These are phyloP conservation scores for Yarrowia galli DNA, from an alignment of 1,139 yeast species.

Conservation along the genomic window DNA sequence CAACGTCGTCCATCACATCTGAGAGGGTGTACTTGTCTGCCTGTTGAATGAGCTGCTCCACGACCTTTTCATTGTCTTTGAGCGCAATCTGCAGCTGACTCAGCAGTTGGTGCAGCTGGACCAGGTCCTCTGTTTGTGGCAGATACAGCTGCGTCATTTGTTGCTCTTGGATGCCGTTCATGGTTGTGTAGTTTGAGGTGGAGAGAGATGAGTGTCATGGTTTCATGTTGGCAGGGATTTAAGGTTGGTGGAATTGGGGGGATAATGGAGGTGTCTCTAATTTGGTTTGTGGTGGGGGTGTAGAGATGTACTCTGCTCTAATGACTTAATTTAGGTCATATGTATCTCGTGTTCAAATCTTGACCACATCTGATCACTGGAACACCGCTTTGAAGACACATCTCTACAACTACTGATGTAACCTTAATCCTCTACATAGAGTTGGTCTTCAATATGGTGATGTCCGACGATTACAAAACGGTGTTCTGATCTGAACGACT, in stretches of 20 bases:
- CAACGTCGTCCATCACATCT: neutral
- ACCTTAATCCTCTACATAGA: neutral
- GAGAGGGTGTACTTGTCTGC: conserved; percentile 12
- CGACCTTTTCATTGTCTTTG: conserved; percentile 15
- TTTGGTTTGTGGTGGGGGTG: too few relatives aligned
- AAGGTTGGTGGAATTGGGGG: too few relatives aligned
- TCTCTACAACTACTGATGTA: neutral
- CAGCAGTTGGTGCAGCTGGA: conserved; percentile 24
- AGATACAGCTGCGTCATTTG: conserved; percentile 34
- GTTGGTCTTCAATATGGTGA: neutral
- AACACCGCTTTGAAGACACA: neutral
- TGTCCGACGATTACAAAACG: neutral
- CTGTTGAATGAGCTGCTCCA: conserved; percentile 27
- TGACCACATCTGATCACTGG: too few relatives aligned
- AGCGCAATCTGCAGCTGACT: conserved; percentile 29
- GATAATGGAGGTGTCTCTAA: too few relatives aligned
- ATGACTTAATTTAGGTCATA: too few relatives aligned
- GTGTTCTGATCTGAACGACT: too few relatives aligned
- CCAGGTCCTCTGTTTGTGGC: conserved; percentile 39
- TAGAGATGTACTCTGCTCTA: too few relatives aligned
- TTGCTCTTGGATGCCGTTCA: conserved; percentile 22
- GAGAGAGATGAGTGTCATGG: neutral
- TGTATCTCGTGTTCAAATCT: neutral
- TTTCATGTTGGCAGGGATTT: neutral
- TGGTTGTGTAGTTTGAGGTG: neutral